These are phyloP conservation scores for Phaeoacremonium minimum DNA, from an alignment of 2,329 filamentous ascomycete species.

Conservation along the genomic window DNA sequence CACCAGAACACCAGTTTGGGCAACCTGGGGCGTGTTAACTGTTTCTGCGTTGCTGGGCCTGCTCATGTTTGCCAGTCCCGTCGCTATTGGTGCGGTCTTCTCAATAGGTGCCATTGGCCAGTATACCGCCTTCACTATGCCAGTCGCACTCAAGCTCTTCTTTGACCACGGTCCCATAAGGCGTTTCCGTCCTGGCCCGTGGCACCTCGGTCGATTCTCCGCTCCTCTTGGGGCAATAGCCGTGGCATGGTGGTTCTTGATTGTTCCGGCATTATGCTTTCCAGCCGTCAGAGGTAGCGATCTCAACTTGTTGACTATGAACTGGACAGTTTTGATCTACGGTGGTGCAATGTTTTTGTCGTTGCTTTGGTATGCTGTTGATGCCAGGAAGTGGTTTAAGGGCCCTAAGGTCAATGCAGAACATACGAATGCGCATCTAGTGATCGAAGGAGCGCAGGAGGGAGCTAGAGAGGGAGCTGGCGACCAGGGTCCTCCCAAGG, in stretches of 20 bases:
- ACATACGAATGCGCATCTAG: background rate
- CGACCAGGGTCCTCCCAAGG: too few relatives aligned
- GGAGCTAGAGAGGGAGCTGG: background rate
- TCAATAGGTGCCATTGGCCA: constrained; percentile 65
- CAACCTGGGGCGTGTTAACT: constrained; percentile 61
- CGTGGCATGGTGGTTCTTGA: constrained; percentile 56
- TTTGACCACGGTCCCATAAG: constrained; percentile 48
- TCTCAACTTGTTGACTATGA: constrained; percentile 51
- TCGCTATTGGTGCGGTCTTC: constrained; percentile 65
- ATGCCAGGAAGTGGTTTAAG: constrained; percentile 65
- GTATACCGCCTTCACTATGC: constrained; percentile 57
- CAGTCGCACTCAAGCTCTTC: constrained; percentile 54
- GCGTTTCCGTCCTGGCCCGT: constrained; percentile 62
- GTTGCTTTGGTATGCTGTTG: constrained; percentile 58
- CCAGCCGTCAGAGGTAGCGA: constrained; percentile 52
- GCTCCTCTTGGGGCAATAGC: constrained; percentile 52
- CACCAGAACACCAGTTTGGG: constrained; percentile 66
- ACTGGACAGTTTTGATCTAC: constrained; percentile 66
- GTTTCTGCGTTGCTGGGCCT: constrained; percentile 58
- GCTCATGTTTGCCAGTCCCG: constrained; percentile 59
- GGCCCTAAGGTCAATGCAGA: constrained; percentile 66
- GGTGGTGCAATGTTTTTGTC: constrained; percentile 58
- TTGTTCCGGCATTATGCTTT: constrained; percentile 66
- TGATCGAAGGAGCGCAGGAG: background rate
- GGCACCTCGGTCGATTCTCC: constrained; percentile 60